Conservation (phyloP, 1,284 basidiomycete species). For the Sanghuangporus sanghuang region DNA sequence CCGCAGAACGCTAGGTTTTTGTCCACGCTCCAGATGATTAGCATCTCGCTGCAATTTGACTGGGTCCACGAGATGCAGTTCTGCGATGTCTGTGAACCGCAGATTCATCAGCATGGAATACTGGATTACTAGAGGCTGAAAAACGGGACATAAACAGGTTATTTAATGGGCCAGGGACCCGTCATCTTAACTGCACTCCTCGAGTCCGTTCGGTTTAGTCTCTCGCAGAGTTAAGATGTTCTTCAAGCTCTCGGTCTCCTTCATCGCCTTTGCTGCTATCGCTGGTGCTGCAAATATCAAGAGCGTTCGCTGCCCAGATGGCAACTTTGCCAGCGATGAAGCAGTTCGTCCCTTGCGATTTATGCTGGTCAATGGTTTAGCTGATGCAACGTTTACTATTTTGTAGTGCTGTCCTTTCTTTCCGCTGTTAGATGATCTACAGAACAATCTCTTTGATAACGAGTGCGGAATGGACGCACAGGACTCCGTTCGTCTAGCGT, state of each 20-base stretch:
- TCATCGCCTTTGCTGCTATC: slow-evolving; percentile 7
- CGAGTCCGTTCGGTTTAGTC: background rate
- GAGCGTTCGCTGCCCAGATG: slow-evolving; percentile 19
- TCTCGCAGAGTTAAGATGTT: slow-evolving; percentile 1
- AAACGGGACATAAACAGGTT: background rate
- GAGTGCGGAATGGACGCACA: slow-evolving; percentile 20
- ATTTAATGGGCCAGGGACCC: background rate
- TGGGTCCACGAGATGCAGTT: background rate
- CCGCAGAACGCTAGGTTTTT: background rate
- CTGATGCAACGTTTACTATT: background rate
- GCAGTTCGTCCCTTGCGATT: background rate
- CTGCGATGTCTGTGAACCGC: background rate
- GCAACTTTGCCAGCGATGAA: slow-evolving; percentile 15
- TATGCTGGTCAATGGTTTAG: background rate
- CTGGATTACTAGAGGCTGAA: background rate
- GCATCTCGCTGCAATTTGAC: background rate
- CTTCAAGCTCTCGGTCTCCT: slow-evolving; percentile 9
- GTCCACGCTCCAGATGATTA: background rate
- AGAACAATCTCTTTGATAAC: slow-evolving; percentile 19
- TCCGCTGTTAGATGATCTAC: slow-evolving; percentile 20
- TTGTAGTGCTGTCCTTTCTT: slow-evolving; percentile 21
- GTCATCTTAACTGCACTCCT: background rate
- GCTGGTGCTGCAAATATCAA: slow-evolving; percentile 12
- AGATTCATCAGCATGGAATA: background rate
- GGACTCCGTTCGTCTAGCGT: slow-evolving; percentile 21